These are phyloP conservation scores for Ophiostoma perfectum DNA, from an alignment of 2,329 filamentous ascomycete species.

Conservation along the genomic window DNA sequence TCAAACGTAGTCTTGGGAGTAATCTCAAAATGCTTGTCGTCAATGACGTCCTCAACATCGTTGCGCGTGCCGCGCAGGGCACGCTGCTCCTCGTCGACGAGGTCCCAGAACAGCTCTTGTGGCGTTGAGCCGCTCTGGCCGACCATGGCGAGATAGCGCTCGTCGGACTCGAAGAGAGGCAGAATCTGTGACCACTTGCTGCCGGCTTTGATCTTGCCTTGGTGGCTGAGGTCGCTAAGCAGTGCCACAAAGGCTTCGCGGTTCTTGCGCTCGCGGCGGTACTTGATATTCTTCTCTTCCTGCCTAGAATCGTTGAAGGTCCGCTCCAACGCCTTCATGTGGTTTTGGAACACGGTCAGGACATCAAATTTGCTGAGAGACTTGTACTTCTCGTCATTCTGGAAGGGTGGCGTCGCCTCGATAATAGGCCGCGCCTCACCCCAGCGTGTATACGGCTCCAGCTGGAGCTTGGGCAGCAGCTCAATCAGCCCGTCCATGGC, in stretches of 20 bases:
- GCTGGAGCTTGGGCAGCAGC: constrained; percentile 70
- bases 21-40: constrained; percentile 89
- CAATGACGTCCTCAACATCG: constrained; percentile 79
- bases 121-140: constrained; percentile 80
- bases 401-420: constrained; percentile 68
- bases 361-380: constrained; percentile 82
- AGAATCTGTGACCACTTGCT: constrained; percentile 84
- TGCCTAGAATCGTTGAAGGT: constrained; percentile 88
- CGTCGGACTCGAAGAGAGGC: constrained; percentile 69
- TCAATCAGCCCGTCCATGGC: constrained; percentile 79
- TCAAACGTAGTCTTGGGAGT: constrained; percentile 80
- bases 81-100: constrained; percentile 88
- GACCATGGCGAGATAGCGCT: constrained; percentile 75
- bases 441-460: constrained; percentile 95
- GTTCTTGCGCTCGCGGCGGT: constrained; percentile 76
- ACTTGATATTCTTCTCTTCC: constrained; percentile 74
- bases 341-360: constrained; percentile 86
- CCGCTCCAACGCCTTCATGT: constrained; percentile 88
- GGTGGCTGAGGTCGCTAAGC: constrained; percentile 65
- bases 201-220: constrained; percentile 80
- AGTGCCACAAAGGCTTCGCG: constrained; percentile 75
- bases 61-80: constrained; percentile 76
- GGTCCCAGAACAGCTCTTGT: constrained; percentile 91
- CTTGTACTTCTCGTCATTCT: constrained; percentile 67
- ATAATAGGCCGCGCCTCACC: constrained; percentile 80